Evolutionary conservation across 306 rosid genomes (phyloP).

Genomic region (Ochetophila trinervis): DNA sequence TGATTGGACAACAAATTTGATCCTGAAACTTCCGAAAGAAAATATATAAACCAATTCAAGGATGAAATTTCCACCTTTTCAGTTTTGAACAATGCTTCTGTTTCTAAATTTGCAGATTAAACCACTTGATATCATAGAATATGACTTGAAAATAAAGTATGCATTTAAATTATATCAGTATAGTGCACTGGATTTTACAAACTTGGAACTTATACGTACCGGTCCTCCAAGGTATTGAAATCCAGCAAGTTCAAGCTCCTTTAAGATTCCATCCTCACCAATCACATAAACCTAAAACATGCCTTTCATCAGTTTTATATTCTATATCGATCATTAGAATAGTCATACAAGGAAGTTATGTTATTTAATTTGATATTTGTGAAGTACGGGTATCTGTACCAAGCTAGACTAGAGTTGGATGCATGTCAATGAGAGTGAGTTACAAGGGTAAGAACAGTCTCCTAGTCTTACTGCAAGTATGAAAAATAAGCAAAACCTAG

Average conservation of each 20-base stretch:
- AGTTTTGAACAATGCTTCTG: not conserved
- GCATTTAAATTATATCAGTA: slow-evolving; percentile 7
- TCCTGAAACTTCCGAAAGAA: not conserved
- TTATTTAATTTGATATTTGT: not conserved
- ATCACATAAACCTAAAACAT: slow-evolving; percentile 82
- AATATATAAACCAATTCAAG: not conserved
- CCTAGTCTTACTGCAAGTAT: too few relatives aligned
- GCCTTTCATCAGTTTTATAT: slow-evolving; percentile 28
- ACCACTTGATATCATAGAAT: slow-evolving; percentile 9
- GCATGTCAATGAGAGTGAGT: too few relatives aligned
- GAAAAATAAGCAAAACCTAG: too few relatives aligned
- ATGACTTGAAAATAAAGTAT: slow-evolving; percentile 4
- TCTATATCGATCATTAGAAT: slow-evolving; percentile 8
- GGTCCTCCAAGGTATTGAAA: slow-evolving; percentile 94
- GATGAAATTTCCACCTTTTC: not conserved
- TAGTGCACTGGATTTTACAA: slow-evolving; percentile 1
- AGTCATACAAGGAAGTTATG: not conserved
- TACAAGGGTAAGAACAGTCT: too few relatives aligned
- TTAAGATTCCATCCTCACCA: slow-evolving; percentile 97
- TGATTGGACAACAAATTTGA: not conserved
- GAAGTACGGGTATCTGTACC: not conserved
- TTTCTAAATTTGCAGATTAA: slow-evolving; percentile 9
- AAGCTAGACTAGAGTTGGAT: too few relatives aligned
- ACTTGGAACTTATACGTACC: slow-evolving; percentile 40
- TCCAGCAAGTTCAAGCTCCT: slow-evolving; percentile 99